Base-by-base conservation (phyloP, 345 rosid genomes). In the Toxicodendron radicans region DNA sequence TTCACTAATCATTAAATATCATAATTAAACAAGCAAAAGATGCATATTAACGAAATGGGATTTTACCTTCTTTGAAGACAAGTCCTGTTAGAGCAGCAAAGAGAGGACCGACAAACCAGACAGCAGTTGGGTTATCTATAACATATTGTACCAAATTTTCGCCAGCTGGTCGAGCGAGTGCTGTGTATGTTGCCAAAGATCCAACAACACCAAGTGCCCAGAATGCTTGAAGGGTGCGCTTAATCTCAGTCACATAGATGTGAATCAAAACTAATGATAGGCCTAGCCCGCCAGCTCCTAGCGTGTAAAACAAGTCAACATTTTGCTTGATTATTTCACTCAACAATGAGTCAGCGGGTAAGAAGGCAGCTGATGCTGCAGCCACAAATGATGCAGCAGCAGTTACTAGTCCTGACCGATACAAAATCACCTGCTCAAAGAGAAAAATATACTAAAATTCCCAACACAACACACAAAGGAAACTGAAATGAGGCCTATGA, bases 31-130 rank as follows among this genome's bases (percentile, higher is more conserved):
- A 20, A 58, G 11, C 21, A 70, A 57, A 68, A 27, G 45, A 61
- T 21, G 62, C 61, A 64, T 41, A 49, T 59, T 51, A 54, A 58
- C 48, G 6, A 32, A 63, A 20, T 17, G 24, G 13, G 33, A 53
- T 2, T 43, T 14, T 82, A 92, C 99, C 99, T 88, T 95, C 98
- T 84, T 95, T 95, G 66, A 95, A 95, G 76, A 95, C 98, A 1
- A 95, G 97, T 14, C 97, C 97, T 0, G 99, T 95, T 17, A 95
- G 83, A 3, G 97, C 82, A 3, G 97, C 98, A 73, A 95, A 95
- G 61, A 92, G 88, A 24, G 99, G 97, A 60, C 99, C 99, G 71
- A 92, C 87, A 79, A 92, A 89, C 99, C 97, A 95, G 53, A 92
- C 84, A 48, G 97, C 89, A 0, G 76, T 32, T 0, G 95, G 94